Evolutionary conservation across 2,329 filamentous ascomycete species (phyloP), one percentile per base, ranked within the genome.

Genomic region (Alternaria incomplexa): DNA sequence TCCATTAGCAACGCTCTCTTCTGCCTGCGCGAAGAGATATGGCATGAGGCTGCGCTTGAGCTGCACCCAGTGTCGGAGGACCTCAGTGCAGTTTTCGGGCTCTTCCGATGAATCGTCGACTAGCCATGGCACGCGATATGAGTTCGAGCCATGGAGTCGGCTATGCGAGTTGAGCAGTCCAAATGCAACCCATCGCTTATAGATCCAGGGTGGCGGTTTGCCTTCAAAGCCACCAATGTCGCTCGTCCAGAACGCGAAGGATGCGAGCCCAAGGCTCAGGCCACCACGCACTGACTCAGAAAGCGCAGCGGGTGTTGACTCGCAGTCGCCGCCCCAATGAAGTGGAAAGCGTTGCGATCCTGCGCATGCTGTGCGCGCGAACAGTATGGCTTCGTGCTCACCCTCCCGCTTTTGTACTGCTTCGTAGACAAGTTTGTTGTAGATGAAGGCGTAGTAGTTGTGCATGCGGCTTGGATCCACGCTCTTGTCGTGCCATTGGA

Each of bases 181-280:
- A 77, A 92, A 91, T n/a, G 89, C 89, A 6, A 92, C 89, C 90
- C 90, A 93, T 52, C 90, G 87, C 81, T 92, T 93, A 80, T 93
- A 93, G 70, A 93, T 86, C 81, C 88, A 89, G 0, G 87, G 88
- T 3, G 84, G 85, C 4, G 90, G 90, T 5, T 80, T 85, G 3
- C 90, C 90, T 73, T 93, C 90, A 69, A 93, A 91, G 0, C 89
- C 90, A 52, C 90, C 89, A 68, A 91, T 91, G 72, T 91, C 90
- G 66, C 87, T 88, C 32, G 87, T 88, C 89, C 89, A 91, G 79
- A 88, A 91, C 12, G 86, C 85, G 75, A 88, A 91, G 3, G 89
- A 89, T 47, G 85, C 88, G 2, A 91, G 80, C 13, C 88, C 87
- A 46, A 91, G 84, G 9, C 85, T 87, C 2, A 91, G 79, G 0